These are phyloP conservation scores for Dryas drummondii DNA, from an alignment of 306 rosid species.

Conservation along the genomic window DNA sequence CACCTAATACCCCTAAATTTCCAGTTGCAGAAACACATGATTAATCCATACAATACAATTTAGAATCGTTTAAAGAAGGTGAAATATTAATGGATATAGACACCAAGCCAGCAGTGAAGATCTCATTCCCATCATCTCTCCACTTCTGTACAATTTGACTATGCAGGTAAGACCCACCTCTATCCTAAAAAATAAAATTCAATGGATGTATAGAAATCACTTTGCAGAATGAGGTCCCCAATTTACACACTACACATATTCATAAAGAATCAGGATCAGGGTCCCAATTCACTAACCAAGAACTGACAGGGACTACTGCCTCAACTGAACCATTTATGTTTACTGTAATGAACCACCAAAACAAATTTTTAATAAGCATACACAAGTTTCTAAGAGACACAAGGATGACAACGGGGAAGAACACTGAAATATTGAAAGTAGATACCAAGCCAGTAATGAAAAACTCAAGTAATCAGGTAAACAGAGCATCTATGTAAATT, in stretches of 20 bases:
- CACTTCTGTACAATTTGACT: not conserved
- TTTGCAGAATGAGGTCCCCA: not conserved
- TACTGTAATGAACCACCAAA: slow-evolving; percentile 3
- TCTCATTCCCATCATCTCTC: not conserved
- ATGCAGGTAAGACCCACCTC: not conserved
- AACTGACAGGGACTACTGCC: not conserved
- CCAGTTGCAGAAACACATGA: not conserved
- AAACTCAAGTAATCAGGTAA: not conserved
- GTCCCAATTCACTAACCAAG: not conserved
- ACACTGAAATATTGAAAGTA: not conserved
- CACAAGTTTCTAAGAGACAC: not conserved
- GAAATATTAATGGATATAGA: not conserved
- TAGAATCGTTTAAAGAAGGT: not conserved
- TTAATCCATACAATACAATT: not conserved
- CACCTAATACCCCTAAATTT: slow-evolving; percentile 8
- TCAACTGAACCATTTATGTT: not conserved
- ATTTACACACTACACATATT: not conserved
- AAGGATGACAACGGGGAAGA: not conserved
- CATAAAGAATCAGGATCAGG: not conserved
- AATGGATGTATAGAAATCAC: not conserved
- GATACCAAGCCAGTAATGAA: not conserved
- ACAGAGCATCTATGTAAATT: not conserved
- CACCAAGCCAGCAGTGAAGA: too few species aligned
- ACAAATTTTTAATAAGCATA: too few species aligned
- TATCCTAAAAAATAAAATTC: not conserved